Base-by-base conservation (phyloP, 2,329 filamentous ascomycete species). In the Arthroderma sp. region DNA sequence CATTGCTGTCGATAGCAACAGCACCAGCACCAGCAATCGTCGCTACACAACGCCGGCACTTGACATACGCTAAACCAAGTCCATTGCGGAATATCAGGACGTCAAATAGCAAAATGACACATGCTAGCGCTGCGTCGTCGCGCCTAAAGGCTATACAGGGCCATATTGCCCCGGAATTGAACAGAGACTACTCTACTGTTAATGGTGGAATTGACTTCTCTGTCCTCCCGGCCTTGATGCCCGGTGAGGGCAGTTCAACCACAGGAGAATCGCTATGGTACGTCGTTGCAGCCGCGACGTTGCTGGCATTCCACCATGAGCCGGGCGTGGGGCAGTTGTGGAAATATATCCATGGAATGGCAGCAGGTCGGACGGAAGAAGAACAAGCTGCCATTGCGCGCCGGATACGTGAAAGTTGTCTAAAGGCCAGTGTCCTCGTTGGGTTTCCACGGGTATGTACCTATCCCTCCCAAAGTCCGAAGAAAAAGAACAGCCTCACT, bases 381-480 rank as follows among this genome's bases (percentile, higher is more conserved):
- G 29, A 46, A 10, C 44, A 49, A 9, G 43, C 54, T 6, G 29
- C 48, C 9, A 50, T 50, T 34, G 55, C 55, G 30, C 43, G 54
- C 41, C 49, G 53, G n/a, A 54, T 58, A 10, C 44, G 53, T 30
- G 55, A 56, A 43, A 49, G 53, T 9, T 57, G 55, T 37, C 46
- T 58, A 11, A 58, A 58, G 42, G 50, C 54, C 22, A 57, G 55
- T 44, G 56, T 56, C 6, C 50, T 58, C 3, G 56, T 58, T 36
- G 56, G 56, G 6, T 58, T 58, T 46, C 56, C 56, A 8, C 48
- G 54, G 29, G 55, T 56, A 50, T 51, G 50, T 46, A 30, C 9
- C 9, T 32, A 10, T 15, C 37, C 5, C 28, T 4, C 8, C 40
- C 40, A 42, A 42, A 30, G 30, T 10, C 9, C 2, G 31, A 22